Evolutionary conservation across 2,329 filamentous ascomycete species (phyloP).

Genomic region (Aureobasidium sp.): DNA sequence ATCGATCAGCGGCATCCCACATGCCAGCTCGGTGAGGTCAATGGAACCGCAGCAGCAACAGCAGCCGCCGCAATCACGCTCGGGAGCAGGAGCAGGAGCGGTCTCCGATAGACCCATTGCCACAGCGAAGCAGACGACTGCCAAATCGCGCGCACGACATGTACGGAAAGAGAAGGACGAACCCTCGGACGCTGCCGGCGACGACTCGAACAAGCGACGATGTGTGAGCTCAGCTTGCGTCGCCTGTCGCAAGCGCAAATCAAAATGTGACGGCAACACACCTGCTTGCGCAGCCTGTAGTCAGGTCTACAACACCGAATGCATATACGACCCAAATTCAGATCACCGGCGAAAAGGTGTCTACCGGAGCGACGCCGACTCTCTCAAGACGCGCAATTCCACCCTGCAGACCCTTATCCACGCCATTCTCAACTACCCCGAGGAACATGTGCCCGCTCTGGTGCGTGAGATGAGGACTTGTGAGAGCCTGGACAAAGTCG

Average conservation of each 20-base stretch:
- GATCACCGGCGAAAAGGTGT: slow-evolving; percentile 95
- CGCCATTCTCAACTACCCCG: slow-evolving; percentile 81
- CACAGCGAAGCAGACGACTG: neutral
- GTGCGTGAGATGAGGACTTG: slow-evolving; percentile 84
- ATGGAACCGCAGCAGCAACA: neutral
- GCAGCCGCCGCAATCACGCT: neutral
- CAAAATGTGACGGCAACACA: slow-evolving; percentile 73
- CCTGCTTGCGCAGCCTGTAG: slow-evolving; percentile 67
- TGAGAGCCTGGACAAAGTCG: slow-evolving; percentile 61
- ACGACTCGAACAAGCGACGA: slow-evolving; percentile 35
- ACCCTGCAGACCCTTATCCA: slow-evolving; percentile 90
- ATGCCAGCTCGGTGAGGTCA: neutral
- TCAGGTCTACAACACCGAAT: slow-evolving; percentile 78
- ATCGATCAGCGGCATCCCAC: neutral
- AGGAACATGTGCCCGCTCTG: slow-evolving; percentile 73
- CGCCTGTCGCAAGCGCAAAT: slow-evolving; percentile 28
- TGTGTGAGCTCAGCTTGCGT: slow-evolving; percentile 31
- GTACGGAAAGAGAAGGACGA: slow-evolving; percentile 13
- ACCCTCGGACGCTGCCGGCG: slow-evolving; percentile 17
- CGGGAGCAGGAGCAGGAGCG: neutral
- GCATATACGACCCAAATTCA: slow-evolving; percentile 91
- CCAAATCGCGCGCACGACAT: slow-evolving; percentile 11
- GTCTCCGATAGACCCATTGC: neutral
- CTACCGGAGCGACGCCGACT: slow-evolving; percentile 88
- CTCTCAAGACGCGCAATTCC: slow-evolving; percentile 74